phyloP scores from a whole-genome alignment of 345 rosid species.

The Citrus unshiu region DNA sequence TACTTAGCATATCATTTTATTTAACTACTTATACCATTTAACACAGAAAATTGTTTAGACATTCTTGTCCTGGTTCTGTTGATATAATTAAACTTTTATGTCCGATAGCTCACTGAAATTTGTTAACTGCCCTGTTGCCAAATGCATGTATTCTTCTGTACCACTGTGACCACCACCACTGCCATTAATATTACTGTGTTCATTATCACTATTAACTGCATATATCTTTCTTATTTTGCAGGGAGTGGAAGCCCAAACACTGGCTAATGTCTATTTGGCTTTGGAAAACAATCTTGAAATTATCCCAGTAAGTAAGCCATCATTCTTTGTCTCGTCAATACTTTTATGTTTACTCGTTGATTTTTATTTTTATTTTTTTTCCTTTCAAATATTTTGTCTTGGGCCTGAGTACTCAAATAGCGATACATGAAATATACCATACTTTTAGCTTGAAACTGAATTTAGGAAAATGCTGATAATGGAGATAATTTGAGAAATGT shows the following conservation, averaged over 20 bases:
- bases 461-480: background rate
- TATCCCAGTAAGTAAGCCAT: constrained; percentile 65
- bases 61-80: background rate
- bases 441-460: background rate
- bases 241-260: constrained; percentile 99
- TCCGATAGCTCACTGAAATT: background rate
- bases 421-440: background rate
- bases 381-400: background rate
- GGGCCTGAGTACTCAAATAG: background rate
- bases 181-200: background rate
- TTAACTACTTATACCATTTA: background rate
- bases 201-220: background rate
- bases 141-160: background rate
- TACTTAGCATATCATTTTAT: background rate
- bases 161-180: background rate
- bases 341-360: background rate
- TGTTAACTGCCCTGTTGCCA: background rate
- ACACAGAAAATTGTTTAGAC: background rate
- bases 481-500: background rate
- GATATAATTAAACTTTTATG: constrained; percentile 3
- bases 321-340: constrained; percentile 11
- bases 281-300: constrained; percentile 95
- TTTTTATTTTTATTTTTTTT: background rate
- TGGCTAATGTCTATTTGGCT: constrained; percentile 96
- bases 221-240: constrained; percentile 21